Base-by-base conservation (phyloP, 2,329 filamentous ascomycete genomes). In the Fusarium sp. region DNA sequence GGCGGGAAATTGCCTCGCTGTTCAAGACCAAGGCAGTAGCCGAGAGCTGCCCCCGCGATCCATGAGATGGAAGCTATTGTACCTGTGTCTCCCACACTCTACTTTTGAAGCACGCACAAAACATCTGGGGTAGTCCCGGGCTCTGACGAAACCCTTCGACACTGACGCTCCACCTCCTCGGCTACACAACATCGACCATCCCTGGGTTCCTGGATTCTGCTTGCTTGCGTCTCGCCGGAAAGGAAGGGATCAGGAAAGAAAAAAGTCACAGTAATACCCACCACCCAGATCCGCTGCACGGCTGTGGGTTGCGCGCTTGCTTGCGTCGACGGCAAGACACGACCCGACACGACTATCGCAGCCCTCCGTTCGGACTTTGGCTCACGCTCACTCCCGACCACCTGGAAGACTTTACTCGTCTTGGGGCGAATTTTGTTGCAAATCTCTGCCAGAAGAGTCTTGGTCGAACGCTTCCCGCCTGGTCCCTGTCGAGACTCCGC, bases 51-150 rank as follows among this genome's bases (percentile, higher is more conserved):
- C 73, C 67, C 70, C 47, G 47, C 47, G 47, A 54, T 36, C 35
- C 35, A 36, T 54, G 70, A 60, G 71, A 69, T 70, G 54, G 66
- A 61, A 62, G 63, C 56, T 58, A 58, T 36, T 38, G 31, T 33
- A 22, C 61, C 22, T 61, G 11, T 72, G 67, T 36, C 63, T 63
- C 52, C 59, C 65, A 31, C 59, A 52, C 50, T 61, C 57, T 45
- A 52, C 50, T 61, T 65, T 31, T 42, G 68, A 62, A 45, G 45
- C 56, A 47, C 58, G 62, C 59, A 58, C 69, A 68, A 73, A 75
- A 77, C 75, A 77, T 79, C 78, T 79, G 77, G 78, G 77, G 78
- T 79, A 79, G 74, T 62, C 77, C 77, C 71, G 68, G 75, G 64
- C 54, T 60, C 57, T 71, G 74, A 70, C 69, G 63, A 71, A 73